phyloP scores from a whole-genome alignment of 148 eudicot genomes.

The Arbutus unedo region DNA sequence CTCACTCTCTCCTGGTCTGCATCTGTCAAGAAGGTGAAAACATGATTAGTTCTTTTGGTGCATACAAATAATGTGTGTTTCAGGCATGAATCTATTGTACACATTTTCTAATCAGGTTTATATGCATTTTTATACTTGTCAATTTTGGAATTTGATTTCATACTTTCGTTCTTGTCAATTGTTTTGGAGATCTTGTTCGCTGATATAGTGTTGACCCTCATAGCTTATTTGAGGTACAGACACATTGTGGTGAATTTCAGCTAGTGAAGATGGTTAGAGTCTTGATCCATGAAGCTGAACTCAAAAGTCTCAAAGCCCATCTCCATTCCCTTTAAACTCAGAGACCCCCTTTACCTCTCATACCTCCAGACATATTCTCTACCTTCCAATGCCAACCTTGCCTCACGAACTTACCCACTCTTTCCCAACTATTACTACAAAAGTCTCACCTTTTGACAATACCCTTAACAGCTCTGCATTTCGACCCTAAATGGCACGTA shows the following conservation, averaged over 20 bases:
- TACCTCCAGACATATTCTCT: too few species aligned
- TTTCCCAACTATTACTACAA: too few species aligned
- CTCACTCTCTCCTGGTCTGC: conserved; percentile 97
- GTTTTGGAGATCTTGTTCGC: conserved; percentile 5
- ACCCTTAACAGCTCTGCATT: too few species aligned
- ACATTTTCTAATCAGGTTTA: neutral
- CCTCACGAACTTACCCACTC: too few species aligned
- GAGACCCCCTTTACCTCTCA: too few species aligned
- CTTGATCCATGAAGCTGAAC: too few species aligned
- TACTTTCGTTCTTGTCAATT: neutral
- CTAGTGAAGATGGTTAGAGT: too few species aligned
- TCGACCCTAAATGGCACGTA: neutral
- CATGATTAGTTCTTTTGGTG: neutral
- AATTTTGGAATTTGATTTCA: neutral
- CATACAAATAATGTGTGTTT: neutral
- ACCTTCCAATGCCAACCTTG: too few species aligned
- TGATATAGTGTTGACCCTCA: neutral
- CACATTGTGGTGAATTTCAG: neutral
- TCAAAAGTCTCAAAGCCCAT: too few species aligned
- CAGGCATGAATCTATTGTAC: too few species aligned
- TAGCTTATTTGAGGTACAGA: neutral
- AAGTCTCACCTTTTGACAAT: too few species aligned
- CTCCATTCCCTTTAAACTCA: too few species aligned
- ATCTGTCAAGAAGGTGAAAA: conserved; percentile 71
- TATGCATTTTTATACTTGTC: neutral